Conservation (phyloP, 1,284 basidiomycete genomes). For the Coniferiporia sulphurascens region DNA sequence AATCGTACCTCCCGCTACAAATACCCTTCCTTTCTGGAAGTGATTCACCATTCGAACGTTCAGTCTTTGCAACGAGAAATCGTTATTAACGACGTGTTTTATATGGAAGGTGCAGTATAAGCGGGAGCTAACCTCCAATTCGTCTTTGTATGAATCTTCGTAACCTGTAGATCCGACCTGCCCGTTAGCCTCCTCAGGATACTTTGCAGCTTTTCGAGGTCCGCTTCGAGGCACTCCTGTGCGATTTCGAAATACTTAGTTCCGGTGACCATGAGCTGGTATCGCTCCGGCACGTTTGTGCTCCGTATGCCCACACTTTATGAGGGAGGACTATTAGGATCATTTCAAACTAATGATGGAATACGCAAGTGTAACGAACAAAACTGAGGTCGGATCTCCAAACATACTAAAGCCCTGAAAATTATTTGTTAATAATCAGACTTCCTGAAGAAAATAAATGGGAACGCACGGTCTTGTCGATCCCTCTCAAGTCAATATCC, state of each 20-base stretch:
- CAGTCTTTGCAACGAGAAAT: slow-evolving; percentile 23
- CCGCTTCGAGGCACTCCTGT: neutral
- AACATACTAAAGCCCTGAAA: neutral
- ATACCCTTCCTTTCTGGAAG: slow-evolving; percentile 31
- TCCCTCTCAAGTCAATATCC: slow-evolving; percentile 3
- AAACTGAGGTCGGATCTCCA: neutral
- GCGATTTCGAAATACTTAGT: neutral
- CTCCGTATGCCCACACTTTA: neutral
- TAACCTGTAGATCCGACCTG: neutral
- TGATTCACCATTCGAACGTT: slow-evolving; percentile 35
- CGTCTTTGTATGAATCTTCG: neutral
- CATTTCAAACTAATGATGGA: neutral
- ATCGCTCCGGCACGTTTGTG: slow-evolving; percentile 1
- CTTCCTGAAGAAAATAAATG: neutral
- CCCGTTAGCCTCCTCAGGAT: neutral
- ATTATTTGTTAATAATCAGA: neutral
- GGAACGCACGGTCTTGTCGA: neutral
- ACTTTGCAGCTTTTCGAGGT: neutral
- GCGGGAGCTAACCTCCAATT: neutral
- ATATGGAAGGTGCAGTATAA: neutral
- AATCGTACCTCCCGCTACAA: slow-evolving; percentile 35
- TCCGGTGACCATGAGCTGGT: neutral
- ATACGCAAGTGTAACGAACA: neutral
- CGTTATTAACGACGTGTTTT: neutral
- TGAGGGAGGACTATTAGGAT: neutral